Conservation (phyloP, 179 eudicot genomes). For the Pouteria campechiana region DNA sequence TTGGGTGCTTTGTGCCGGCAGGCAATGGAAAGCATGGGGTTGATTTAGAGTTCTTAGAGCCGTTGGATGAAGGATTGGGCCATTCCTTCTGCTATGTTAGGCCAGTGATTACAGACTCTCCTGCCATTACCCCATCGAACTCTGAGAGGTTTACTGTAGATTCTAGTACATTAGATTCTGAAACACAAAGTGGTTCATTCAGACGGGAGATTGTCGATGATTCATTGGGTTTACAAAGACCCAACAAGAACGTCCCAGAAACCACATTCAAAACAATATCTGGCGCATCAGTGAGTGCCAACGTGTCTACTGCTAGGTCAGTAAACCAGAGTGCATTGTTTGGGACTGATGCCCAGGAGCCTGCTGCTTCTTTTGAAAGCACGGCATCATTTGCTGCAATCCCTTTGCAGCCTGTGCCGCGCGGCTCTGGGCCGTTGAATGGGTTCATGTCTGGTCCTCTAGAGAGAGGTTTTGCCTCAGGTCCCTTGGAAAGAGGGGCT, state of each 20-base stretch:
- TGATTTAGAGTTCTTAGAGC: constrained; percentile 3
- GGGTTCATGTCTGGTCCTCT: not conserved
- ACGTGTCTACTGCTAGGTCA: constrained; percentile 6
- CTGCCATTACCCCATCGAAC: constrained; percentile 2
- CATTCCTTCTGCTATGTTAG: constrained; percentile 13
- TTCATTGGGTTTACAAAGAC: too few species aligned
- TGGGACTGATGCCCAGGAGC: not conserved
- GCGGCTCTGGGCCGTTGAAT: constrained; percentile 2
- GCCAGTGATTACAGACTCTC: not conserved
- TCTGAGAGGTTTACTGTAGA: constrained; percentile 7
- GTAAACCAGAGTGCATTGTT: not conserved
- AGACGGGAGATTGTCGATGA: too few species aligned
- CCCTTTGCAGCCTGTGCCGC: constrained; percentile 9
- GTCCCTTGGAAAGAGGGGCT: constrained; percentile 9
- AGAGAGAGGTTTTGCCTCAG: constrained; percentile 1
- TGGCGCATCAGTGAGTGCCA: constrained; percentile 12
- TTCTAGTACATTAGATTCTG: too few species aligned
- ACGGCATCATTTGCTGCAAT: constrained; percentile 8
- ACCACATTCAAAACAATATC: constrained; percentile 9
- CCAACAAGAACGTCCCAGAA: too few species aligned
- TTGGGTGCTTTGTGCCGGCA: too few species aligned
- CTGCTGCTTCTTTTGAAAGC: constrained; percentile 6
- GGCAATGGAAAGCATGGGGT: too few species aligned
- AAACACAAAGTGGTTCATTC: too few species aligned
- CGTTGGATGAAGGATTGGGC: constrained; percentile 8